phyloP scores from a whole-genome alignment of 1,139 yeast species.

The Spencermartinsiella ligniputridi region DNA sequence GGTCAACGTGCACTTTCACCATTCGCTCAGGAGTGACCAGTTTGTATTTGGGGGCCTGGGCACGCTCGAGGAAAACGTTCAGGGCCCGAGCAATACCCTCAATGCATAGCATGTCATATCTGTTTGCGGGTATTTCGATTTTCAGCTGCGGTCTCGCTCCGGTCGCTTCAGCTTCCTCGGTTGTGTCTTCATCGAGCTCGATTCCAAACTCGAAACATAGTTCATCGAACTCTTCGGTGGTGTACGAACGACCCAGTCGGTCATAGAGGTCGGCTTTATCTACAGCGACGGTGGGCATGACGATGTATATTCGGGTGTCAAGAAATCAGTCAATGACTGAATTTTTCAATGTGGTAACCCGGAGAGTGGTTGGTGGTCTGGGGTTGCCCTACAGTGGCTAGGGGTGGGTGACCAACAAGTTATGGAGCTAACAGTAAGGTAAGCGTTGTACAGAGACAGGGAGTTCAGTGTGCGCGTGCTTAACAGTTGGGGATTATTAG shows the following conservation, averaged over 20 bases:
- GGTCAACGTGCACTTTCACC: slow-evolving; percentile 54
- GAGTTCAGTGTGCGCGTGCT: too few species aligned
- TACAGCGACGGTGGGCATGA: slow-evolving; percentile 96
- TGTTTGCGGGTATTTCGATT: slow-evolving; percentile 95
- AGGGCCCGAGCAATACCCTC: slow-evolving; percentile 97
- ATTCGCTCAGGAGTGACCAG: slow-evolving; percentile 56
- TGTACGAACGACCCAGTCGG: slow-evolving; percentile 71
- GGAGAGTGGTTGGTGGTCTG: too few species aligned
- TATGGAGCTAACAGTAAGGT: too few species aligned
- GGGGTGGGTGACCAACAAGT: too few species aligned
- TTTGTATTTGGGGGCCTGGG: slow-evolving; percentile 60
- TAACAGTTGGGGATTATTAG: too few species aligned
- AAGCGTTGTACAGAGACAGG: too few species aligned
- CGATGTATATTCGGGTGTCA: too few species aligned
- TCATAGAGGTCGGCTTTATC: slow-evolving; percentile 89
- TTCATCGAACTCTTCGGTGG: slow-evolving; percentile 93
- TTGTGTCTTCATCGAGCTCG: slow-evolving; percentile 91
- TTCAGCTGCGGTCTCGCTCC: slow-evolving; percentile 94
- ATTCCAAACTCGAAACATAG: slow-evolving; percentile 96
- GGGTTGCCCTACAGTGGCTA: too few species aligned
- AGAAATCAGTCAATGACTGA: too few species aligned
- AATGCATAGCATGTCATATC: slow-evolving; percentile 96
- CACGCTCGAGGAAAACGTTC: slow-evolving; percentile 78
- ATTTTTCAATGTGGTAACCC: too few species aligned
- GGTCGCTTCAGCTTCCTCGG: slow-evolving; percentile 25